phyloP scores from a whole-genome alignment of 2,329 filamentous ascomycete genomes.

The Aspergillus novoparasiticus region DNA sequence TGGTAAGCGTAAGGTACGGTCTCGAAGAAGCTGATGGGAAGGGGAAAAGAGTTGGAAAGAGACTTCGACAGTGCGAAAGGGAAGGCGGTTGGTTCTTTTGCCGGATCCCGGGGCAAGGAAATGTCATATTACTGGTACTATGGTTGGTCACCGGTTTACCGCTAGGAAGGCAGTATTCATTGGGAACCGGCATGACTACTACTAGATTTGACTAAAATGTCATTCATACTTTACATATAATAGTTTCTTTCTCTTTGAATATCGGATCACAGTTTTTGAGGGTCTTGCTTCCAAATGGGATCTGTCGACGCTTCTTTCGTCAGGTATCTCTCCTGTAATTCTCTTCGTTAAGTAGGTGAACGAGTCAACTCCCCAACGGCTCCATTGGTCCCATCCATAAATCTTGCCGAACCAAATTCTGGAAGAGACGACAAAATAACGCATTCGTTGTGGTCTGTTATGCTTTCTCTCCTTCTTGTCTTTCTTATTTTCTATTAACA shows the following conservation, averaged over 20 bases:
- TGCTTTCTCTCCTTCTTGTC: not conserved
- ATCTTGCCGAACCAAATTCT: not conserved
- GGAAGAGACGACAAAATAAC: not conserved
- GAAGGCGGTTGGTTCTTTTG: constrained; percentile 8
- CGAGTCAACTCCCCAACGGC: not conserved
- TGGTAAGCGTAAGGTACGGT: constrained; percentile 5
- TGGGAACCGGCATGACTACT: not conserved
- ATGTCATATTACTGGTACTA: constrained; percentile 14
- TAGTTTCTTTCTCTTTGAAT: not conserved
- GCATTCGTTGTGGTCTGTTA: not conserved
- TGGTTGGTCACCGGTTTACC: constrained; percentile 10
- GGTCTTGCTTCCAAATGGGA: not conserved
- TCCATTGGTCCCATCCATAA: not conserved
- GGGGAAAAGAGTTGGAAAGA: constrained; percentile 19
- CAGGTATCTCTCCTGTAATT: not conserved
- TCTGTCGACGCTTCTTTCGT: not conserved
- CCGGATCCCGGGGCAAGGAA: constrained; percentile 10
- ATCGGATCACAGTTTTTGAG: not conserved
- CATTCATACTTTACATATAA: not conserved
- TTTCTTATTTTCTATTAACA: not conserved
- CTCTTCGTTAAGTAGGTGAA: not conserved
- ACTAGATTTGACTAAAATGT: not conserved
- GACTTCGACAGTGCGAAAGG: constrained; percentile 17
- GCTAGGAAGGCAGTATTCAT: not conserved
- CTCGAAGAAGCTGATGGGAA: constrained; percentile 12